A percentile compares a stretch with the other conserved stretches of the same genome.
These are phyloP conservation scores for Nakazawaea peltata DNA, from an alignment of 805 yeast species.

Conservation along the genomic window DNA sequence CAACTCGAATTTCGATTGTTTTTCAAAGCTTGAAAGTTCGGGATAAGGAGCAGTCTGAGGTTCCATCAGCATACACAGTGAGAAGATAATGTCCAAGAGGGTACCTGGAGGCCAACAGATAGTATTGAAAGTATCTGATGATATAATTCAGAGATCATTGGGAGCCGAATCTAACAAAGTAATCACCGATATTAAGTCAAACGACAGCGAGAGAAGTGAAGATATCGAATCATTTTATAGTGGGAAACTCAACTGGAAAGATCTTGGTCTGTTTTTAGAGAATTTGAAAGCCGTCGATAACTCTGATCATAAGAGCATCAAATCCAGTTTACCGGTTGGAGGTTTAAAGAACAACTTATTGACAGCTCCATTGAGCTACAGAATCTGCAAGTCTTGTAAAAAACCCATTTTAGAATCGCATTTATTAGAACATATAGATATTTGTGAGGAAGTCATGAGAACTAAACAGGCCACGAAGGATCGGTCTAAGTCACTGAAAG, in stretches of 20 bases:
- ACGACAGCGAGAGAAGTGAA: not conserved
- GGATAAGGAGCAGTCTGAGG: too few species aligned
- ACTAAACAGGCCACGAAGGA: conserved; percentile 14
- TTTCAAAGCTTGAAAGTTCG: too few species aligned
- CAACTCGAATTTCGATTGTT: too few species aligned
- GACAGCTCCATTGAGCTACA: conserved; percentile 28
- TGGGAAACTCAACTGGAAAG: conserved; percentile 21
- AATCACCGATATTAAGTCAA: conserved; percentile 3
- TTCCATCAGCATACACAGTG: too few species aligned
- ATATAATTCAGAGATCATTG: conserved; percentile 9
- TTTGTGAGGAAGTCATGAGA: conserved; percentile 28
- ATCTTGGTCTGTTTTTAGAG: conserved; percentile 25
- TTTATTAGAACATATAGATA: conserved; percentile 29
- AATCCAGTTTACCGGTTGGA: too few species aligned
- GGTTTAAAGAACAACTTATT: conserved; percentile 28
- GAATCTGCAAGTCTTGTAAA: conserved; percentile 39
- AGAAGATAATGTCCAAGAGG: conserved; percentile 11
- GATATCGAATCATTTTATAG: not conserved
- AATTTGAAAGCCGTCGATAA: conserved; percentile 17
- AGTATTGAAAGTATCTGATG: conserved; percentile 10
- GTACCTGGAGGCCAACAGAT: conserved; percentile 10
- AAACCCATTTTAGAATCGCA: conserved; percentile 32
- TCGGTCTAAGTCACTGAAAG: conserved; percentile 2
- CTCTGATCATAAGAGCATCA: not conserved
- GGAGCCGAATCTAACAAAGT: conserved; percentile 8